These are phyloP conservation scores for Metschnikowia matae DNA, from an alignment of 805 yeast genomes.

Conservation along the genomic window DNA sequence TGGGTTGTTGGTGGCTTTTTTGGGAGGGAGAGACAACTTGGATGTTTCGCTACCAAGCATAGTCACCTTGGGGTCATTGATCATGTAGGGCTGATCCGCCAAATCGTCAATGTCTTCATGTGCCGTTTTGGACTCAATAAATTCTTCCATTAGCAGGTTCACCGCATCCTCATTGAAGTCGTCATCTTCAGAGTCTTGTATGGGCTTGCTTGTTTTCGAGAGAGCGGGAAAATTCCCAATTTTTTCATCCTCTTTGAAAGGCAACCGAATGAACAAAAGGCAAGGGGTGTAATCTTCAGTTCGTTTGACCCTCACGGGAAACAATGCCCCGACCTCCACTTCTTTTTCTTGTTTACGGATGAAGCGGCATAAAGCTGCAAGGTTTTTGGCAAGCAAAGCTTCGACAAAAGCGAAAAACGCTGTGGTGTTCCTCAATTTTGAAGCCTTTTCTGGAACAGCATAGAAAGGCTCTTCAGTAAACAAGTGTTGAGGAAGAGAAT, in stretches of 20 bases:
- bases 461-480: slow-evolving; percentile 56
- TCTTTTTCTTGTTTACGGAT: slow-evolving; percentile 50
- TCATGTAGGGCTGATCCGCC: neutral
- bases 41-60: slow-evolving; percentile 16
- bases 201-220: slow-evolving; percentile 6
- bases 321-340: slow-evolving; percentile 48
- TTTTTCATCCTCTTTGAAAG: slow-evolving; percentile 73
- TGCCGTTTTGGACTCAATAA: slow-evolving; percentile 23
- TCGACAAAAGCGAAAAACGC: slow-evolving; percentile 40
- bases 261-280: slow-evolving; percentile 53
- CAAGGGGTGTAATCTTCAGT: slow-evolving; percentile 26
- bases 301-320: slow-evolving; percentile 36
- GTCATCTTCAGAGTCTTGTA: neutral
- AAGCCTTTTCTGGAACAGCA: slow-evolving; percentile 39
- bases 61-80: slow-evolving; percentile 17
- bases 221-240: slow-evolving; percentile 47
- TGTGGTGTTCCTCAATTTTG: slow-evolving; percentile 34
- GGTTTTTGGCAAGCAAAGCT: slow-evolving; percentile 44
- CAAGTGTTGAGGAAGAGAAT: slow-evolving; percentile 53
- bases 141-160: slow-evolving; percentile 30
- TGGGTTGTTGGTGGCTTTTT: slow-evolving; percentile 10
- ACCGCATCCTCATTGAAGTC: neutral
- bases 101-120: slow-evolving; percentile 1
- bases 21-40: slow-evolving; percentile 15
- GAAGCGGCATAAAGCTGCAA: slow-evolving; percentile 58